Base-by-base conservation (phyloP, 352 stramenopile species). In the Pythium rishiriense region DNA sequence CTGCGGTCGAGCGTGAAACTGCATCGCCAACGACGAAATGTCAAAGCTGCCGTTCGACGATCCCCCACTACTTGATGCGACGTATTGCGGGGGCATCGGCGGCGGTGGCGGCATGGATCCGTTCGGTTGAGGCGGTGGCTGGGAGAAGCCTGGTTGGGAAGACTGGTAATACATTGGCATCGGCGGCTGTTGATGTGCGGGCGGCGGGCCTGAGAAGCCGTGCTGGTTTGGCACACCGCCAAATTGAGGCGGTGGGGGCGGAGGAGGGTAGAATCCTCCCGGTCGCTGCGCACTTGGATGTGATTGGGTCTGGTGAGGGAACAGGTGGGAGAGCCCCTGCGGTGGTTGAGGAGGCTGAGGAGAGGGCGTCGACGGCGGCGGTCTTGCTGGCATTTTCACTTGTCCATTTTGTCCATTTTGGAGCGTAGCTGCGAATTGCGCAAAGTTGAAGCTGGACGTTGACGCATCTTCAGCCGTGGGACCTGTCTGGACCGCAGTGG, bases 1-100 rank as follows among this genome's bases (percentile, higher is more conserved):
- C 21, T 59, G 55, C 1, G 66, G 60, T 35, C 52, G 64, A 19
- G 58, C 47, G 63, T 94, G 85, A 61, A 94, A 94, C 54, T 92
- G 83, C 85, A 94, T 94, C 17, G 85, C 83, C 22, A 94, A 72
- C 10, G 83, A 78, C 9, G 85, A 77, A 42, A 91, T 72, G 48
- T 91, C 81, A 26, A 88, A 81, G 22, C 56, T 70, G 24, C 26
- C 26, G 42, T 75, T 41, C 31, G 58, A 25, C 22, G 37, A 6
- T 43, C 37, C 45, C 15, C 53, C 42, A 39, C 66, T 24, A 45
- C 52, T 61, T 26, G 53, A 21, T 61, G 25, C 35, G 41, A 57
- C 15, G 28, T 72, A 61, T 21, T 69, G 62, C 28, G 69, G 71
- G 21, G 66, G 70, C 41, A 64, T 64, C 4, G 64, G 64, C 12